Evolutionary conservation across 148 eudicot species (phyloP).

Genomic region (Salicornia ramosissima): DNA sequence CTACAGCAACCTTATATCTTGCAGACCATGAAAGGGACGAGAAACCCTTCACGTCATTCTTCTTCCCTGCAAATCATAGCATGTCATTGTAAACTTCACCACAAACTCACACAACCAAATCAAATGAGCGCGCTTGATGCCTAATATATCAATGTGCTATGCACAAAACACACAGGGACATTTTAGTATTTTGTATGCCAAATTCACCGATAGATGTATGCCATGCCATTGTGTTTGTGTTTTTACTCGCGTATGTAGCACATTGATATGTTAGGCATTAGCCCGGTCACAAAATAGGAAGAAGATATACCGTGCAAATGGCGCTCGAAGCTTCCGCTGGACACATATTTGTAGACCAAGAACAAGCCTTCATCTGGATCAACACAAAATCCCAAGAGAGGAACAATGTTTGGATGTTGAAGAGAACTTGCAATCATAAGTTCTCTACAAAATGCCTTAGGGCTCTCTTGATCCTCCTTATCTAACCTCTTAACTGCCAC

Average conservation of each 20-base stretch:
- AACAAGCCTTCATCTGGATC: conserved; percentile 89
- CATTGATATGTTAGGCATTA: no score
- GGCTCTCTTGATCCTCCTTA: conserved; percentile 77
- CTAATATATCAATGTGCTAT: no score
- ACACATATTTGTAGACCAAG: conserved; percentile 89
- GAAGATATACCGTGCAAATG: conserved; percentile 72
- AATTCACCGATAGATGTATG: no score
- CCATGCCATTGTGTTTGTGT: no score
- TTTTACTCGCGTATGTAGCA: no score
- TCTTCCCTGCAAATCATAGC: conserved; percentile 48
- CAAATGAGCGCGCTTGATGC: no score
- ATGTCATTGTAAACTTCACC: background rate
- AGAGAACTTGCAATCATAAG: conserved; percentile 96
- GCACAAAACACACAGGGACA: no score
- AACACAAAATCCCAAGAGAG: conserved; percentile 90
- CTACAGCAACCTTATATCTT: conserved; percentile 87
- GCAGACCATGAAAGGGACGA: conserved; percentile 73
- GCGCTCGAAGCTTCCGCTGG: conserved; percentile 91
- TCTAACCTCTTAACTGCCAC: conserved; percentile 91
- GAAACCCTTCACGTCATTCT: conserved; percentile 59
- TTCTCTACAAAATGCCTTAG: conserved; percentile 86
- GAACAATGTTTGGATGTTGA: conserved; percentile 73
- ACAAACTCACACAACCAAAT: background rate
- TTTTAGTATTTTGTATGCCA: no score
- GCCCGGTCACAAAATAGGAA: background rate